Percentiles rank a stretch among this genome's conserved stretches.
phyloP scores from a whole-genome alignment of 371 early-diverging fungal genomes.

The Mortierella sp. region DNA sequence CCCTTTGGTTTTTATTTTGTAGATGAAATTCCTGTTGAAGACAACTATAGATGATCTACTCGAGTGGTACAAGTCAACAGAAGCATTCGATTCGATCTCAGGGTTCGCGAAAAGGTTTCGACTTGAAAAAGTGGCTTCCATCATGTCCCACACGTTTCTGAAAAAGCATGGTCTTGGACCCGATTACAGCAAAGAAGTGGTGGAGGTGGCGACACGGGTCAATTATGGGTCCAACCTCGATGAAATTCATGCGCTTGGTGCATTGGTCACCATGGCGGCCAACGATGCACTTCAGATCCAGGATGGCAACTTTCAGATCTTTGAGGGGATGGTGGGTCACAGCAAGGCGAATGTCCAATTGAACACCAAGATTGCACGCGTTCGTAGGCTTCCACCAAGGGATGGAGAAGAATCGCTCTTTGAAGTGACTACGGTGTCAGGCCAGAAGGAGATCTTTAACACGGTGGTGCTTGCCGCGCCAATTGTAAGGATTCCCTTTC shows the following conservation, averaged over 20 bases:
- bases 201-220: constrained; percentile 71
- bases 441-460: constrained; percentile 61
- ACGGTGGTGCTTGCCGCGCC: constrained; percentile 68
- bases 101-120: constrained; percentile 42
- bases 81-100: constrained; percentile 32
- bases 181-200: constrained; percentile 58
- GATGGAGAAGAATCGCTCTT: constrained; percentile 44
- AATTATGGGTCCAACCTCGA: constrained; percentile 79
- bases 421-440: constrained; percentile 55
- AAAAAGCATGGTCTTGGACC: constrained; percentile 44
- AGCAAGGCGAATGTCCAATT: constrained; percentile 63
- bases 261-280: constrained; percentile 69
- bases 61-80: constrained; percentile 32
- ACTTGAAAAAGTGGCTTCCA: constrained; percentile 42
- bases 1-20: too few species aligned
- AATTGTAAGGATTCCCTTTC: constrained; percentile 50
- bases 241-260: constrained; percentile 69
- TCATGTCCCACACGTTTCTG: constrained; percentile 58
- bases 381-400: constrained; percentile 47
- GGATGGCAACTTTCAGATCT: constrained; percentile 75
- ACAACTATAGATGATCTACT: constrained; percentile 22
- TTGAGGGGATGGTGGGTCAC: constrained; percentile 66
- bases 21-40: constrained; percentile 33
- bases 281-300: constrained; percentile 63
- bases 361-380: constrained; percentile 59